Percentiles rank a stretch among this genome's conserved stretches.
Evolutionary conservation across 163 green algal genomes (phyloP).

Genomic region (Chloromonas sp.): DNA sequence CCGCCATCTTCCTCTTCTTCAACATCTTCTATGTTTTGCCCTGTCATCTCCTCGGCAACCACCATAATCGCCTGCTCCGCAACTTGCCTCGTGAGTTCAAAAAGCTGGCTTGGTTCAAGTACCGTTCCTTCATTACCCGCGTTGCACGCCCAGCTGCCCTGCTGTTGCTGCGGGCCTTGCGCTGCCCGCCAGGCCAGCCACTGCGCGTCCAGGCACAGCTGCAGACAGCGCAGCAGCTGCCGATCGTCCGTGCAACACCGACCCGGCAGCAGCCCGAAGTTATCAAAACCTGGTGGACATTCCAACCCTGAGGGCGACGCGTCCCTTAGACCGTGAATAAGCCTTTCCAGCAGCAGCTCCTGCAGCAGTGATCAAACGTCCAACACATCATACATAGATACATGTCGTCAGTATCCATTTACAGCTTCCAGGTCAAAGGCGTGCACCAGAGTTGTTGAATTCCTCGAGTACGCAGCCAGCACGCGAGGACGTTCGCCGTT

Average conservation of each 20-base stretch:
- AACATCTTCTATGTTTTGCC: background rate
- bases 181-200: background rate
- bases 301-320: background rate
- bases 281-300: background rate
- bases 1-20: background rate
- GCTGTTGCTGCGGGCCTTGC: background rate
- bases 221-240: background rate
- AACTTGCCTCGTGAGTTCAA: conserved; percentile 3
- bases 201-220: conserved; percentile 9
- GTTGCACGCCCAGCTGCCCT: background rate
- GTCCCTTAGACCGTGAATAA: background rate
- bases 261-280: conserved; percentile 4
- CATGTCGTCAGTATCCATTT: too few species aligned
- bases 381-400: background rate
- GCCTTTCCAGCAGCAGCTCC: conserved; percentile 2
- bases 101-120: background rate
- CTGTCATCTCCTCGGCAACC: background rate
- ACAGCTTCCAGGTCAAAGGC: too few species aligned
- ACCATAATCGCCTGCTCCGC: background rate
- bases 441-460: too few species aligned
- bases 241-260: background rate
- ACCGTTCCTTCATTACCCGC: background rate
- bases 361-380: background rate
- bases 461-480: too few species aligned
- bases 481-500: too few species aligned